Conservation (phyloP, 176 grass and related monocot genomes). For the Pontederia crassipes region DNA sequence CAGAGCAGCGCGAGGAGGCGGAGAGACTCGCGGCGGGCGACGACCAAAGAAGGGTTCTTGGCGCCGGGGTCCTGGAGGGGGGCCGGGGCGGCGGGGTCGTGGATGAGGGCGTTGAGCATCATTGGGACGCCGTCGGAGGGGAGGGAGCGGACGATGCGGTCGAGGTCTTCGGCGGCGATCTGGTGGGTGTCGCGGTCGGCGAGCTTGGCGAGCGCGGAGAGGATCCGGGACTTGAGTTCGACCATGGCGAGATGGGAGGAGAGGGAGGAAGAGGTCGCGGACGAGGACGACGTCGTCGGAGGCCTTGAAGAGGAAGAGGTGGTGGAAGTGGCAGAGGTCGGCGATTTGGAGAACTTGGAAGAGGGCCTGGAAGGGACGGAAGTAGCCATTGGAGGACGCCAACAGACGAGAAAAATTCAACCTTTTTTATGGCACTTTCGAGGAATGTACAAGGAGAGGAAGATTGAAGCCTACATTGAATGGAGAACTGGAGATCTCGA, state of each 20-base stretch:
- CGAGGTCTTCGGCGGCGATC: constrained; percentile 87
- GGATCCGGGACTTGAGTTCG: constrained; percentile 85
- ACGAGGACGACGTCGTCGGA: neutral
- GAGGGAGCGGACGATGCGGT: constrained; percentile 65
- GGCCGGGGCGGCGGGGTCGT: constrained; percentile 35
- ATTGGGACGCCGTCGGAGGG: constrained; percentile 75
- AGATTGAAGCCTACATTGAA: neutral
- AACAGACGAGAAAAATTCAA: neutral
- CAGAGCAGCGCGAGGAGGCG: constrained; percentile 70
- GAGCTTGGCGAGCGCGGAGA: constrained; percentile 67
- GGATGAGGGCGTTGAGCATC: constrained; percentile 60
- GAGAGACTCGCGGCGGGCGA: constrained; percentile 54
- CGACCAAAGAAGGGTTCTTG: too few relatives aligned
- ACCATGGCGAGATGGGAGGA: constrained; percentile 61
- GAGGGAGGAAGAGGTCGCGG: constrained; percentile 12
- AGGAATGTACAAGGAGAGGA: neutral
- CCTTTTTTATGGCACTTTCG: neutral
- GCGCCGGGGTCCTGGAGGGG: constrained; percentile 23
- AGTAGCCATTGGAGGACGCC: constrained; percentile 29
- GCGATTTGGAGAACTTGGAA: constrained; percentile 22
- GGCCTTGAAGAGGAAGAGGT: constrained; percentile 3
- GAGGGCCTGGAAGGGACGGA: constrained; percentile 34
- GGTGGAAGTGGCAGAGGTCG: constrained; percentile 16
- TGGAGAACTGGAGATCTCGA: constrained; percentile 6
- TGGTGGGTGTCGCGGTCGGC: constrained; percentile 97